Base-by-base conservation (phyloP, 305 asterid species). In the Salvia sclarea region DNA sequence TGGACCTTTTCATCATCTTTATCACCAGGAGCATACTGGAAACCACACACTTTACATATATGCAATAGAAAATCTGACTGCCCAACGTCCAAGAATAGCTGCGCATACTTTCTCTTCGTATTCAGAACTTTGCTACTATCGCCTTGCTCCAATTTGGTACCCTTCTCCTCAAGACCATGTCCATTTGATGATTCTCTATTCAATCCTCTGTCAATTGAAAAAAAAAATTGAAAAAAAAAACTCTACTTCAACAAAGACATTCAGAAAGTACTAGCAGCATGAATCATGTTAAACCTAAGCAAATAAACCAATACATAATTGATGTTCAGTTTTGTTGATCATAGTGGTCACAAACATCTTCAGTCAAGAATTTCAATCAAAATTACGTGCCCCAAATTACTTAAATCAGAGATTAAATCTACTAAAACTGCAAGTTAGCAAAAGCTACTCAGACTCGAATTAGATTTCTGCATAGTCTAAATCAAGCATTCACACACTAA, bases 1-100 rank as follows among this genome's bases (percentile, higher is more conserved):
- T 90, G 97, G 77, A 86, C 79, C 69, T 79, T 82, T 70, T 83
- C 95, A 66, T 91, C 97, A 33, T 20, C 80, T 77, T 83, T 83
- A 54, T 83, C 85, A 5, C 96, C 96, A 38, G 87, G 63, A 74
- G 88, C 74, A 74, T 83, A 91, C 79, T 75, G 77, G 68, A 88
- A 88, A 50, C 90, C 79, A 70, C 97, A 91, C 3, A 64, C 45
- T 48, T 70, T 81, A 54, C 97, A 88, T 8, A 86, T 78, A 55
- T 70, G 88, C 44, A 80, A 53, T 5, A 88, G 75, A 77, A 91
- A 91, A 81, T 86, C 81, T 24, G 95, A 88, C 70, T 90, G 92
- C 4, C 94, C 97, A 61, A 90, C 71, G 56, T 88, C 95, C 81
- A 91, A 74, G 67, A 79, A 81, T 41, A 80, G 73, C 73, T 88